These are phyloP conservation scores for Hydnum rufescens DNA, from an alignment of 768 basidiomycete species.

Conservation along the genomic window DNA sequence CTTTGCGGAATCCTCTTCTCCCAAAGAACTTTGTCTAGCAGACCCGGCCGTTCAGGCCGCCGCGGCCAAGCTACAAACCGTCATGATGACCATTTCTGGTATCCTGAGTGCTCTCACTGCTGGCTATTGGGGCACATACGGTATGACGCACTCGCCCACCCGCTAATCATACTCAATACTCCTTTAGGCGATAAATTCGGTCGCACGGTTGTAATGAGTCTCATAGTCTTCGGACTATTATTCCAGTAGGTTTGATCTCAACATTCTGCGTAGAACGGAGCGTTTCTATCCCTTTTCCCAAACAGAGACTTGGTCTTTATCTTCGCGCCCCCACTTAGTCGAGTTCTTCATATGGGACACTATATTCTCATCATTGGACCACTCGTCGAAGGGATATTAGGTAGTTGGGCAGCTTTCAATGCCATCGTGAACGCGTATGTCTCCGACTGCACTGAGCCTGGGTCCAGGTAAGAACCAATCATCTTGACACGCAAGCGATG, in stretches of 20 bases:
- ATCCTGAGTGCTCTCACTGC: constrained; percentile 62
- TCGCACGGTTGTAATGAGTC: constrained; percentile 50
- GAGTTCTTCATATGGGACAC: constrained; percentile 35
- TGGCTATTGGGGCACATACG: constrained; percentile 70
- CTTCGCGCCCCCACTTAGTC: constrained; percentile 38
- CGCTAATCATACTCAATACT: neutral
- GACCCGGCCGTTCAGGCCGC: constrained; percentile 43
- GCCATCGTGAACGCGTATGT: constrained; percentile 42
- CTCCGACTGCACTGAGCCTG: constrained; percentile 65
- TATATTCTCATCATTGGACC: constrained; percentile 60
- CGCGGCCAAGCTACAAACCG: constrained; percentile 50
- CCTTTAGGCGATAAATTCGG: constrained; percentile 40
- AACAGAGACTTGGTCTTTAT: constrained; percentile 59
- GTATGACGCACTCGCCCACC: neutral
- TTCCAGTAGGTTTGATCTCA: constrained; percentile 57
- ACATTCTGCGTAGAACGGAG: too few species aligned
- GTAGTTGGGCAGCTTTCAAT: constrained; percentile 50
- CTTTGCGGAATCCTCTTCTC: constrained; percentile 12
- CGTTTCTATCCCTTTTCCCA: constrained; percentile 1
- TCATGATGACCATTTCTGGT: constrained; percentile 58
- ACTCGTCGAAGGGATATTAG: constrained; percentile 57
- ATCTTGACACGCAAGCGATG: neutral
- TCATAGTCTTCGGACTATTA: constrained; percentile 48
- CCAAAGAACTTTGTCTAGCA: constrained; percentile 23
- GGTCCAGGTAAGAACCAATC: constrained; percentile 25